Evolutionary conservation across 192 early-diverging fungal genomes (phyloP).

Genomic region (Gorgonomyces haynaldii): DNA sequence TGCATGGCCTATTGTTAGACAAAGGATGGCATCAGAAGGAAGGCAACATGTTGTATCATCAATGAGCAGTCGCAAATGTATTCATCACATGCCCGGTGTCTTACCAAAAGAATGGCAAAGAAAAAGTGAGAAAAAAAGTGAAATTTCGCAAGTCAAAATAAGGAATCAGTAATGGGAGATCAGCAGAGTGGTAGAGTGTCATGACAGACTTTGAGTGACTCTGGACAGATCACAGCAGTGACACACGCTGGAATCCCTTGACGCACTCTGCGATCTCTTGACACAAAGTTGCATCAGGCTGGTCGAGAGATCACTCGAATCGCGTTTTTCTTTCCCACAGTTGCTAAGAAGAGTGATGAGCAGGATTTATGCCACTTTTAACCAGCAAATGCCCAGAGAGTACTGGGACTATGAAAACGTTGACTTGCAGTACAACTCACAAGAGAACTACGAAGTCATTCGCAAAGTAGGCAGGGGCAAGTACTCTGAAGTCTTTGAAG

Average conservation of each 20-base stretch:
- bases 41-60: conserved; percentile 1
- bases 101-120: neutral
- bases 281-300: neutral
- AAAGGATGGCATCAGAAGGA: neutral
- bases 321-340: neutral
- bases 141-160: neutral
- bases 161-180: neutral
- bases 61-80: neutral
- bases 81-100: neutral
- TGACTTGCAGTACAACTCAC: conserved; percentile 39
- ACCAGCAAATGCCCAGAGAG: conserved; percentile 61
- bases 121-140: too few relatives aligned
- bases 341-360: conserved; percentile 32
- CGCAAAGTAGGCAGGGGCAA: conserved; percentile 97
- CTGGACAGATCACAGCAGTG: too few relatives aligned
- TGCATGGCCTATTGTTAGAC: too few relatives aligned
- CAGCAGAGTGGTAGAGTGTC: neutral
- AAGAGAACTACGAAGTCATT: conserved; percentile 96
- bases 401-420: conserved; percentile 99
- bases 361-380: conserved; percentile 84
- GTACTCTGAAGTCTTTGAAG: conserved; percentile 99
- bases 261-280: neutral
- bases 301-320: neutral
- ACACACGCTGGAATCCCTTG: too few relatives aligned
- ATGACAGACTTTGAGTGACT: too few relatives aligned